Evolutionary conservation across 345 rosid species (phyloP).

Genomic region (Gossypium turneri): DNA sequence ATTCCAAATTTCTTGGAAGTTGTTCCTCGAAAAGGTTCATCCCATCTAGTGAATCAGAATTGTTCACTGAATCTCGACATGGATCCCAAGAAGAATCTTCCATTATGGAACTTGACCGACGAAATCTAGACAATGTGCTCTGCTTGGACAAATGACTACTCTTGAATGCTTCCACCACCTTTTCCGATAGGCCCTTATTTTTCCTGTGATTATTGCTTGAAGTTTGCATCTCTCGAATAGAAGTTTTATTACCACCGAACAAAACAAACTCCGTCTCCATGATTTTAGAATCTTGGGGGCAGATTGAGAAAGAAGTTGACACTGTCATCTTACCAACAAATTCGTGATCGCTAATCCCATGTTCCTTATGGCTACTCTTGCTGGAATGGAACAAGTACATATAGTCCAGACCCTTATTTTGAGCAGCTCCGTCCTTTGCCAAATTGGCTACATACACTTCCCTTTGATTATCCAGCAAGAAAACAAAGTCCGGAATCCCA

Average conservation of each 20-base stretch:
- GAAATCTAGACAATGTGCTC: conserved; percentile 53
- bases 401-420: conserved; percentile 35
- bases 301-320: conserved; percentile 48
- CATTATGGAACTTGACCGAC: conserved; percentile 41
- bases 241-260: conserved; percentile 45
- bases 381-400: conserved; percentile 54
- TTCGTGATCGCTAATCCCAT: conserved; percentile 26
- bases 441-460: conserved; percentile 60
- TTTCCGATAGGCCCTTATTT: conserved; percentile 61
- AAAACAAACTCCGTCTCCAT: conserved; percentile 78
- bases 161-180: conserved; percentile 59
- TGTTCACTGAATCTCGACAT: conserved; percentile 32
- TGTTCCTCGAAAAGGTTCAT: conserved; percentile 37
- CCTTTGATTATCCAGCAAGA: conserved; percentile 67
- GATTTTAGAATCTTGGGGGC: conserved; percentile 39
- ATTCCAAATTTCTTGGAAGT: conserved; percentile 68
- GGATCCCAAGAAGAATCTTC: conserved; percentile 53
- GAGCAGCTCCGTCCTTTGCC: conserved; percentile 33
- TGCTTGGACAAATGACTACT: conserved; percentile 44
- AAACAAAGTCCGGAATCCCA: conserved; percentile 65
- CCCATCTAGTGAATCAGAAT: conserved; percentile 30
- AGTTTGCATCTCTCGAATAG: conserved; percentile 28
- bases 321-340: conserved; percentile 72
- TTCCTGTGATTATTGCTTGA: conserved; percentile 32
- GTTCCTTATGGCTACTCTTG: conserved; percentile 39